phyloP scores from a whole-genome alignment of 306 rosid genomes.

The Medicago lupulina region DNA sequence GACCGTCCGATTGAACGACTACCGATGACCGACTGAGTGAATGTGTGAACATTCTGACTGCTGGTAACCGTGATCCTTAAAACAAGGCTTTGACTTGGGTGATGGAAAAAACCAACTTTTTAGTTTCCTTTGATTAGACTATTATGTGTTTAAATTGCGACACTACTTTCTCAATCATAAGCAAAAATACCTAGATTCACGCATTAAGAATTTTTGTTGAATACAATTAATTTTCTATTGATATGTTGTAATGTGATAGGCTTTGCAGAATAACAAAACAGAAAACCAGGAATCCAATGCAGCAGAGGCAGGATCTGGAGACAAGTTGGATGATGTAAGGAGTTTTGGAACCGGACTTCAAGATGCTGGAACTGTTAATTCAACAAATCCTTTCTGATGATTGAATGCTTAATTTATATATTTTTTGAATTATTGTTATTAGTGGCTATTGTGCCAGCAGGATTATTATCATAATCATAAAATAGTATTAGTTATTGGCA shows the following conservation, averaged over 20 bases:
- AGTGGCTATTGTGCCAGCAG: slow-evolving; percentile 27
- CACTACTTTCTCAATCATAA: background rate
- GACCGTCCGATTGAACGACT: too few relatives aligned
- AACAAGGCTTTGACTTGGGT: too few relatives aligned
- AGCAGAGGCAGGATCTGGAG: slow-evolving; percentile 48
- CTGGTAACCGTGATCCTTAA: too few relatives aligned
- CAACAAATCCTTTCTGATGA: slow-evolving; percentile 32
- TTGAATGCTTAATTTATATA: slow-evolving; percentile 16
- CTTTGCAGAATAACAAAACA: slow-evolving; percentile 62
- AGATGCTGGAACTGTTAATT: slow-evolving; percentile 46
- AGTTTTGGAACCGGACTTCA: slow-evolving; percentile 43
- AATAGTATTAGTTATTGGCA: slow-evolving; percentile 37
- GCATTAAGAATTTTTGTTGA: background rate
- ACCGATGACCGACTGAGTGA: too few relatives aligned
- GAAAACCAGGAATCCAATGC: slow-evolving; percentile 53
- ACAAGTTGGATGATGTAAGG: slow-evolving; percentile 45
- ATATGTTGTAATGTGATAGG: slow-evolving; percentile 47
- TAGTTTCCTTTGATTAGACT: slow-evolving; percentile 21
- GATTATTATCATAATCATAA: background rate
- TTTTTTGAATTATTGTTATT: background rate
- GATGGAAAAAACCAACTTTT: too few relatives aligned
- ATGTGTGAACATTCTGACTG: too few relatives aligned
- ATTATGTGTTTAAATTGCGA: slow-evolving; percentile 9
- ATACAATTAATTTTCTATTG: slow-evolving; percentile 5
- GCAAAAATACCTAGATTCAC: background rate